Base-by-base conservation (phyloP, 2,329 filamentous ascomycete genomes). In the Ophiocordyceps camponoti-leonardi region DNA sequence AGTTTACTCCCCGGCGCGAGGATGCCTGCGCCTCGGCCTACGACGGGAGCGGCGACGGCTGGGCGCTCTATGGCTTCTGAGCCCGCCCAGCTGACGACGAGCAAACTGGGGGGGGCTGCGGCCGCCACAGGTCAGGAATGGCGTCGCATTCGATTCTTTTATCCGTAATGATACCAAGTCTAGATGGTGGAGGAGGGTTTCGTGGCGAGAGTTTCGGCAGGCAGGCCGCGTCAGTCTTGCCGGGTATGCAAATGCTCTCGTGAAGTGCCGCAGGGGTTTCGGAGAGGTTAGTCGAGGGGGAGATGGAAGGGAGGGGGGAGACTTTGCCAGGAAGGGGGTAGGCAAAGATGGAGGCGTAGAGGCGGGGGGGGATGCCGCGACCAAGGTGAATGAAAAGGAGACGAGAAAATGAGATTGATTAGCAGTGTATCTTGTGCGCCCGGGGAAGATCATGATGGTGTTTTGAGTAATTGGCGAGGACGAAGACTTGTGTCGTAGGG, bases 41-140 rank as follows among this genome's bases (percentile, higher is more conserved):
- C 44, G 55, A 55, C 48, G 51, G 53, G 46, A 52, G 47, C 35
- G 56, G 55, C 48, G 77, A 82, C 61, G 77, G 77, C 49, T 83
- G 79, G 79, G 74, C 74, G 53, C 68, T 79, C 55, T 82, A 83
- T 56, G 77, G 74, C 55, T 61, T 82, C 47, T 79, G 51, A 60
- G 16, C 41, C 33, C 42, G 16, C 41, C 33, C 42, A 19, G 43
- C 44, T 41, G 22, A 46, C 20, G 18, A 20, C 26, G 4, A 23
- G 18, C n/a, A 18, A 40, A 19, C 12, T 5, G 4, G 7, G 16
- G 8, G 4, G 7, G 16, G 8, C 16, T 12, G 18, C 35, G 18
- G 19, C 37, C 26, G 23, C 31, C 23, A 41, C 7, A n/a, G 16
- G 14, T 37, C 39, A 41, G 23, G 16, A 41, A 45, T 10, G 22